Base-by-base conservation (phyloP, 192 early-diverging fungal species). In the Coemansia reversa region DNA sequence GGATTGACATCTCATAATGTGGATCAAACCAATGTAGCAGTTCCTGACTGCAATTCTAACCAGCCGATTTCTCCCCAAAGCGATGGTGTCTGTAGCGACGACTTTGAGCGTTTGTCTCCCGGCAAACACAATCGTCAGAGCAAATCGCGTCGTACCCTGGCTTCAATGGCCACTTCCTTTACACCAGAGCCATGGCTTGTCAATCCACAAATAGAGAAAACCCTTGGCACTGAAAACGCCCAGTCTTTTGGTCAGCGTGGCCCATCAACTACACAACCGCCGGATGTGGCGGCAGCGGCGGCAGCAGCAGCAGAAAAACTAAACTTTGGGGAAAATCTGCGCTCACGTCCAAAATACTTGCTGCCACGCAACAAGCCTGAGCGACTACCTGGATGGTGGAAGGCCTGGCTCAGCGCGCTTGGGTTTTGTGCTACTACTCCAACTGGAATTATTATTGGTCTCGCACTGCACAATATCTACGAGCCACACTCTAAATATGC, bases 381-480 rank as follows among this genome's bases (percentile, higher is more conserved):
- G 58, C 65, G 75, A 11, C 52, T 77, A 30, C 75, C 75, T 1
- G 75, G 75, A 0, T 77, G 75, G 75, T 77, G 75, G 75, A 77
- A 77, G 54, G 75, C 75, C 14, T 77, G 75, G 75, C 28, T 80
- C 12, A 85, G 87, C 63, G 85, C 84, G 0, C 20, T 81, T 18
- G 48, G 74, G 1, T 93, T 88, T 66, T 75, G 86, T 0, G 35
- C 91, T 4, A 90, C 86, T 11, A 93, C 92, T 0, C 93, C 93
- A 0, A 52, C 90, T 16, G 93, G 93, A 19, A 81, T 91, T 9
- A 82, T 84, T 22, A 87, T 94, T 51, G 93, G 93, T 6, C 86
- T 93, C 65, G 88, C 84, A 0, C 66, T 93, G 19, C 84, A 76
- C 32, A 61, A 75, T 11, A 66, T 82, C 1, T 93, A 87, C 67